Evolutionary conservation across 2,329 filamentous ascomycete genomes (phyloP), one percentile per base, ranked within the genome.

Genomic region (Aspergillus viridinutans): DNA sequence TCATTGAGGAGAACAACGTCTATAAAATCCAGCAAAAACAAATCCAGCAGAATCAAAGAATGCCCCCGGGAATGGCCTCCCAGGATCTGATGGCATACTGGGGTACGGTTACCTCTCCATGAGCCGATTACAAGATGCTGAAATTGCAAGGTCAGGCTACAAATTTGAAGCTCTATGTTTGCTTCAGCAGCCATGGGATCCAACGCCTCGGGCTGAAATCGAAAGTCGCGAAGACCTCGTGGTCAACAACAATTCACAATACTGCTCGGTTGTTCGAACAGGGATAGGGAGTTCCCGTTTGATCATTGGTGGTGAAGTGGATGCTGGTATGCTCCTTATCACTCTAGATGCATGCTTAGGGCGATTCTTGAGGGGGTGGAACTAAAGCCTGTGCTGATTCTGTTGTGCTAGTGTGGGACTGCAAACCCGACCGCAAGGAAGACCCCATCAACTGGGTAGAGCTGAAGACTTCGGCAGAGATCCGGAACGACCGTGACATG

Each of bases 131-230:
- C 23, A 23, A 17, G 20, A 40, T 17, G 32, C 32, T 45, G 9
- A 14, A 12, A 54, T 54, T 64, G 52, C 49, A 23, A 26, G 4
- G 4, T 17, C 62, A 93, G 90, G 93, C 38, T 99, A 99, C 78
- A 99, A 99, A 72, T 99, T 99, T 67, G 94, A 99, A 74, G 89
- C 90, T 0, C 75, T 99, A 1, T 86, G 87, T 6, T 87, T 94
- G 1, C 77, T 97, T 3, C 87, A 90, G 2, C 77, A 81, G 2
- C 83, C 88, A 0, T 97, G 92, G 86, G 86, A 83, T 54, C 83
- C 88, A 56, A 88, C 85, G 0, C 78, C 86, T 0, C 84, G 90
- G 55, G 87, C 90, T 1, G 85, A 87, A 57, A 97, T 99, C 61
- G 92, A 96, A 70, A 78, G 76, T 55, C 85, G 94, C 28, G 85